A percentile compares a stretch with the other conserved stretches of the same genome.
phyloP scores from a whole-genome alignment of 176 grass and related monocot species.

The Musa schizocarpa region DNA sequence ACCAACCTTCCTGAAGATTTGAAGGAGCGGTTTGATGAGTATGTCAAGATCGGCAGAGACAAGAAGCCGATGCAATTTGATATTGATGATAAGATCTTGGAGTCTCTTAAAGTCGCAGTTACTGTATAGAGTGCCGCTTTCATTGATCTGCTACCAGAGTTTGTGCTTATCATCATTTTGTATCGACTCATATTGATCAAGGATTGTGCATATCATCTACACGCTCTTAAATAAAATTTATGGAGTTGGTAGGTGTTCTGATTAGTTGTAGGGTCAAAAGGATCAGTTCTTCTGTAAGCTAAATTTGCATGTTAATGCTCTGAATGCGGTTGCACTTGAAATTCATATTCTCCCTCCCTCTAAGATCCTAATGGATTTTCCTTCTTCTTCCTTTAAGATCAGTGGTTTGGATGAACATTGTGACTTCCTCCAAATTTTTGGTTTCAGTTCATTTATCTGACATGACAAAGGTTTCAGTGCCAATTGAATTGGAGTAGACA shows the following conservation, averaged over 20 bases:
- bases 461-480: no score
- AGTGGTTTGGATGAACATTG: no score
- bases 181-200: not conserved
- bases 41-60: slow-evolving; percentile 49
- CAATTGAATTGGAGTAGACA: no score
- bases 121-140: not conserved
- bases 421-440: no score
- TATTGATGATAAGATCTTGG: slow-evolving; percentile 73
- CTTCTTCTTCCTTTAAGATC: no score
- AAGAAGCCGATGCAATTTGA: slow-evolving; percentile 69
- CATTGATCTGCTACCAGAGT: not conserved
- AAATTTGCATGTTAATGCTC: not conserved
- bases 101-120: slow-evolving; percentile 26
- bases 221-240: not conserved
- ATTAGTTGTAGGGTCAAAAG: not conserved
- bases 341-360: no score
- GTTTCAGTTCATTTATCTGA: no score
- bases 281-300: not conserved
- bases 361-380: no score
- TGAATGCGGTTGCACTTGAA: no score
- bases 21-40: slow-evolving; percentile 80
- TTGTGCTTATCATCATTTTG: not conserved
- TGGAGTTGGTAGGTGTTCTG: not conserved
- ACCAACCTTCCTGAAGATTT: slow-evolving; percentile 86
- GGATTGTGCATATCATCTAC: not conserved